Conservation (phyloP, 208 protist genomes). For the Trypanosoma mega region DNA sequence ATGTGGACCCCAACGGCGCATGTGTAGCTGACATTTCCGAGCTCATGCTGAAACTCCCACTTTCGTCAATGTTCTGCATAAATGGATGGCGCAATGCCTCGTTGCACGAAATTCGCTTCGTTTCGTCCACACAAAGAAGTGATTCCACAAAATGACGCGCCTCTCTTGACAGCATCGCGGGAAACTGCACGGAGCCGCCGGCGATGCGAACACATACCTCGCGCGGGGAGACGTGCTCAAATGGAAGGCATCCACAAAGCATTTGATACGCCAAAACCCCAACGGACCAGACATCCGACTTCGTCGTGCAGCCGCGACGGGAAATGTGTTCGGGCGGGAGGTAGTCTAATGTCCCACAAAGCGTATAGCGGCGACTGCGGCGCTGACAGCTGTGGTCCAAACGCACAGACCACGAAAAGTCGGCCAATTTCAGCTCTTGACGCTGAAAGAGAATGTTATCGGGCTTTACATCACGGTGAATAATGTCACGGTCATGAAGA, state of each 20-base stretch:
- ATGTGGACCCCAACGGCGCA: too few species aligned
- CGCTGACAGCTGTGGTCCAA: slow-evolving; percentile 11
- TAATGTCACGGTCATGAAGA: slow-evolving; percentile 59
- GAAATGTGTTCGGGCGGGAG: slow-evolving; percentile 95
- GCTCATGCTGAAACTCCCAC: too few species aligned
- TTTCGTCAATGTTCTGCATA: slow-evolving; percentile 11
- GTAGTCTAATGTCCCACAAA: slow-evolving; percentile 97
- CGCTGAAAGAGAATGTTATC: slow-evolving; percentile 71
- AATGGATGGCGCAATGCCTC: slow-evolving; percentile 69
- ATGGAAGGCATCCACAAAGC: slow-evolving; percentile 52
- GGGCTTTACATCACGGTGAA: slow-evolving; percentile 81
- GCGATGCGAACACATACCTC: slow-evolving; percentile 44
- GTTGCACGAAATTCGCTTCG: slow-evolving; percentile 37
- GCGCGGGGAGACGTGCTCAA: slow-evolving; percentile 32
- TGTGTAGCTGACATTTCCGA: too few species aligned
- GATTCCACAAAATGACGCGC: slow-evolving; percentile 48
- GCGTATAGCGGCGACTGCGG: slow-evolving; percentile 35
- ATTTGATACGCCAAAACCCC: slow-evolving; percentile 66
- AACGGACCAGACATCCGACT: slow-evolving; percentile 72
- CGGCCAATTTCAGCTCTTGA: slow-evolving; percentile 92
- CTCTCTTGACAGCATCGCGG: slow-evolving; percentile 31
- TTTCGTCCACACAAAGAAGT: slow-evolving; percentile 52
- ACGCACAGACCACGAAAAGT: slow-evolving; percentile 93
- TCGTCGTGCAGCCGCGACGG: slow-evolving; percentile 33
- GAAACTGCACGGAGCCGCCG: slow-evolving; percentile 34